These are phyloP conservation scores for Stereum hirsutum DNA, from an alignment of 1,284 basidiomycete genomes.

Conservation along the genomic window DNA sequence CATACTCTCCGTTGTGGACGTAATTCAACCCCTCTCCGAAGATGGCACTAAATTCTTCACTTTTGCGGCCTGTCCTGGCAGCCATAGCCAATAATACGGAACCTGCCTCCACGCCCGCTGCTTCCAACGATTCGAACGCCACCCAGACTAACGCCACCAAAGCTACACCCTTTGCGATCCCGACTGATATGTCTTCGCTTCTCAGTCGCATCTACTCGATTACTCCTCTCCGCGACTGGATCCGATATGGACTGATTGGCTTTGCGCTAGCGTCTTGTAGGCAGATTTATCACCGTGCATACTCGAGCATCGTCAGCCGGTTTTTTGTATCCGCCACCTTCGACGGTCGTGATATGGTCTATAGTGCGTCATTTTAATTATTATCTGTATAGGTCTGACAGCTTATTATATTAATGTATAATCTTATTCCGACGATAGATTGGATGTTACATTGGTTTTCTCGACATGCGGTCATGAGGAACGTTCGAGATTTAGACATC, in stretches of 20 bases:
- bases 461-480: conserved; percentile 22
- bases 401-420: no score
- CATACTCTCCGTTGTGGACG: no score
- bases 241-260: conserved; percentile 53
- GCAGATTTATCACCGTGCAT: conserved; percentile 30
- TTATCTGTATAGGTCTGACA: not conserved
- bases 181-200: conserved; percentile 24
- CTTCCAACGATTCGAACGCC: no score
- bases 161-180: conserved; percentile 2
- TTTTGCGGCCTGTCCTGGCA: not conserved
- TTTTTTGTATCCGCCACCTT: conserved; percentile 60
- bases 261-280: conserved; percentile 49
- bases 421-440: conserved; percentile 11
- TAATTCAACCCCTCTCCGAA: no score
- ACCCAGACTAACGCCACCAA: not conserved
- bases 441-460: conserved; percentile 28
- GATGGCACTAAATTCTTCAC: no score
- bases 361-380: conserved; percentile 7
- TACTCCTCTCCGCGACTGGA: conserved; percentile 52
- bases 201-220: conserved; percentile 30
- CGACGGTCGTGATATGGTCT: conserved; percentile 39
- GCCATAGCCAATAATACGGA: not conserved
- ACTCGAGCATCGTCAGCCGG: conserved; percentile 33
- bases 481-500: conserved; percentile 22
- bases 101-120: no score